phyloP scores from a whole-genome alignment of 2,329 filamentous ascomycete species.

The Paecilomyces niveus region DNA sequence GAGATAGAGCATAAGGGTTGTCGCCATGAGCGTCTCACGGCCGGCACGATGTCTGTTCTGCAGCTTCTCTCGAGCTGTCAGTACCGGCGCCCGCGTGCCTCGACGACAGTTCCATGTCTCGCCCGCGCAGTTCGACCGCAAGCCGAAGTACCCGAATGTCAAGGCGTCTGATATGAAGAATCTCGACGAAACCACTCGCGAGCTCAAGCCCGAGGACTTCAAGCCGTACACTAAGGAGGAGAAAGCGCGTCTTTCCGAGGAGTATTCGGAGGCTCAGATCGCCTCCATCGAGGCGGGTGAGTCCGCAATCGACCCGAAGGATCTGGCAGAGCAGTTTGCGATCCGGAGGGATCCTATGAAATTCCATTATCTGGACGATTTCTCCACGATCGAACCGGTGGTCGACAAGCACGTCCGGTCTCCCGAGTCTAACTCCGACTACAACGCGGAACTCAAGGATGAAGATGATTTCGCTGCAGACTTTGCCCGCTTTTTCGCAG shows the following conservation, averaged over 20 bases:
- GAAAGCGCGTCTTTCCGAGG: slow-evolving; percentile 52
- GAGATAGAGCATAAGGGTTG: slow-evolving; percentile 18
- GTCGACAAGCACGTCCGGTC: slow-evolving; percentile 62
- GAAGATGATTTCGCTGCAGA: slow-evolving; percentile 56
- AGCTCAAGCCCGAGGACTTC: slow-evolving; percentile 21
- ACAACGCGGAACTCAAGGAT: slow-evolving; percentile 54
- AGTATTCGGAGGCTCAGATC: slow-evolving; percentile 76
- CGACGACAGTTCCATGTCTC: slow-evolving; percentile 45
- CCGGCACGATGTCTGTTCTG: slow-evolving; percentile 46
- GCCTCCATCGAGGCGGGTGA: slow-evolving; percentile 77
- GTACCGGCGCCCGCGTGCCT: slow-evolving; percentile 32
- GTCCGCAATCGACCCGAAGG: slow-evolving; percentile 62
- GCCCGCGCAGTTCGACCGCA: slow-evolving; percentile 30
- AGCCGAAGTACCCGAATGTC: slow-evolving; percentile 33
- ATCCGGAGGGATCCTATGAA: slow-evolving; percentile 65
- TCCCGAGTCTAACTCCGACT: slow-evolving; percentile 45
- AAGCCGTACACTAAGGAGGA: slow-evolving; percentile 62
- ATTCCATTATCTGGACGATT: slow-evolving; percentile 74
- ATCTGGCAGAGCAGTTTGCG: slow-evolving; percentile 66
- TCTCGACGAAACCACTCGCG: slow-evolving; percentile 13
- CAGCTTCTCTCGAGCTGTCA: slow-evolving; percentile 36
- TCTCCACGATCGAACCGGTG: slow-evolving; percentile 67
- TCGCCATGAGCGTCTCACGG: slow-evolving; percentile 43
- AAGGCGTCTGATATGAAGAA: slow-evolving; percentile 27
- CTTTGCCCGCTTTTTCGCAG: slow-evolving; percentile 41